Percentiles rank a stretch among this genome's conserved stretches.
phyloP scores from a whole-genome alignment of 306 rosid species.

The Quercus rubra region DNA sequence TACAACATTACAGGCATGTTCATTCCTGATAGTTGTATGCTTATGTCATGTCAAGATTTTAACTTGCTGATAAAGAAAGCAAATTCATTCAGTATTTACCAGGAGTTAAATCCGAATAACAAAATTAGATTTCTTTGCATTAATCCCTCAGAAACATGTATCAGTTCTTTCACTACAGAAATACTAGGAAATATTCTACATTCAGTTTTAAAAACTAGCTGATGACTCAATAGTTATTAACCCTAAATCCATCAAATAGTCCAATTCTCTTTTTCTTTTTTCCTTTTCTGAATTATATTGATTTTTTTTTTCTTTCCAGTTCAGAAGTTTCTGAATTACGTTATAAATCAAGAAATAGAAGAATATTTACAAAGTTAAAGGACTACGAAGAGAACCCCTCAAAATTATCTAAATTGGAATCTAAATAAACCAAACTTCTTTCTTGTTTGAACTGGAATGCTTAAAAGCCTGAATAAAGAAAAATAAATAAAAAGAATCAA shows the following conservation, averaged over 20 bases:
- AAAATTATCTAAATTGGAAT: not conserved
- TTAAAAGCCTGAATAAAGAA: not conserved
- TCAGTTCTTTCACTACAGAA: not conserved
- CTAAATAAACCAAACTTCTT: not conserved
- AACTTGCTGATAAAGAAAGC: not conserved
- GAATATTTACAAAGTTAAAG: not conserved
- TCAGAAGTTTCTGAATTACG: not conserved
- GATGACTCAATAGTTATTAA: not conserved
- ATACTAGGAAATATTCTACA: not conserved
- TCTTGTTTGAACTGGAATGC: not conserved
- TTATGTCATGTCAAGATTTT: not conserved
- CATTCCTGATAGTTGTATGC: not conserved
- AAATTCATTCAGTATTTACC: not conserved
- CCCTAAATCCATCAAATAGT: not conserved
- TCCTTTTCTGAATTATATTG: not conserved
- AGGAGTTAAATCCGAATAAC: not conserved
- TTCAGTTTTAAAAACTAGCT: not conserved
- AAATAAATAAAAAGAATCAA: not conserved
- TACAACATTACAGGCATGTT: not conserved
- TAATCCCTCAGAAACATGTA: not conserved
- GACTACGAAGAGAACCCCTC: not conserved
- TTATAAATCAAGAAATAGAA: not conserved
- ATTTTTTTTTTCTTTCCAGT: not conserved
- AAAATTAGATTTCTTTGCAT: not conserved
- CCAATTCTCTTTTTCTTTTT: not conserved